A percentile compares a stretch with the other conserved stretches of the same genome.
Evolutionary conservation across 768 basidiomycete genomes (phyloP).

Genomic region (Pisolithus tinctorius): DNA sequence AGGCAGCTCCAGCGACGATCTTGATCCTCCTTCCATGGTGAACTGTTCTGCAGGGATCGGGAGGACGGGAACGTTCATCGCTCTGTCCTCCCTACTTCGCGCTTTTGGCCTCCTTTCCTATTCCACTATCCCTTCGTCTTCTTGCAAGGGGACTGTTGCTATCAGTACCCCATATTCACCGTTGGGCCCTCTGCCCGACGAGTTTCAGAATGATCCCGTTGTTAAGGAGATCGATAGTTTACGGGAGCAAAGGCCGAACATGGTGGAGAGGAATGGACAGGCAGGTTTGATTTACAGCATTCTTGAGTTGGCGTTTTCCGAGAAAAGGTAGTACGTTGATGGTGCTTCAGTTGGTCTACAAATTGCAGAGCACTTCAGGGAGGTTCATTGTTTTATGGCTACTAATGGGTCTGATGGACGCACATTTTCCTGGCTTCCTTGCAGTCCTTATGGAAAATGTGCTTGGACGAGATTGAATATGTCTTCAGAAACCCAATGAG

Average conservation of each 20-base stretch:
- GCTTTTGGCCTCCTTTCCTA: constrained; percentile 39
- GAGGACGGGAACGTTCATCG: constrained; percentile 82
- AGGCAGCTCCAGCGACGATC: constrained; percentile 27
- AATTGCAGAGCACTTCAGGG: too few relatives aligned
- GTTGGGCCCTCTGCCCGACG: constrained; percentile 50
- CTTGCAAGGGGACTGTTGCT: constrained; percentile 16
- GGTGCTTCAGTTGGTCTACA: too few relatives aligned
- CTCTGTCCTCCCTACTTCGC: constrained; percentile 73
- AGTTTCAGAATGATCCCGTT: constrained; percentile 49
- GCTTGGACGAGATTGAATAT: too few relatives aligned
- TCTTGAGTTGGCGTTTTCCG: constrained; percentile 27
- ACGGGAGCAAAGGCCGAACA: constrained; percentile 73
- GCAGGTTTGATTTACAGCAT: constrained; percentile 57
- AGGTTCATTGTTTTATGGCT: not conserved
- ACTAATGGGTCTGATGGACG: too few relatives aligned
- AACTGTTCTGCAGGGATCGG: constrained; percentile 88
- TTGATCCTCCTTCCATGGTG: constrained; percentile 73
- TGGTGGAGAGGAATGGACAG: constrained; percentile 75
- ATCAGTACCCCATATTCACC: constrained; percentile 38
- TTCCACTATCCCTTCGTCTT: constrained; percentile 18
- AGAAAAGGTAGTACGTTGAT: constrained; percentile 3
- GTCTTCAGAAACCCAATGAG: too few relatives aligned
- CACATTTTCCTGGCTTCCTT: too few relatives aligned
- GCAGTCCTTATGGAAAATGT: too few relatives aligned
- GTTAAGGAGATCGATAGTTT: constrained; percentile 69